Evolutionary conservation across 441 rosid species (phyloP).

Genomic region (Adansonia madagascariensis): DNA sequence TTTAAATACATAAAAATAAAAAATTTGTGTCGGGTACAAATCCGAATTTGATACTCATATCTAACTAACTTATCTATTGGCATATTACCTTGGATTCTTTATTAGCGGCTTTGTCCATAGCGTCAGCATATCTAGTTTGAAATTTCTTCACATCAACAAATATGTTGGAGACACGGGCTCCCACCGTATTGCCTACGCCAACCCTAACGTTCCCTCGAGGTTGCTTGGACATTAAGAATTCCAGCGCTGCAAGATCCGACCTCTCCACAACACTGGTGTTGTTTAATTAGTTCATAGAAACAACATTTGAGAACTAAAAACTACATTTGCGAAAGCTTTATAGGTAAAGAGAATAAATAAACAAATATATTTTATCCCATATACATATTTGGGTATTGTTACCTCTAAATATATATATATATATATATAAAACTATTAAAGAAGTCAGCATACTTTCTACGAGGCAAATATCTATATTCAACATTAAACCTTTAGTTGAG

Average conservation of each 20-base stretch:
- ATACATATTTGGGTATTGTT: too few species aligned
- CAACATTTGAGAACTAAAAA: neutral
- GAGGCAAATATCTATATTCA: too few species aligned
- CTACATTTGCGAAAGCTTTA: neutral
- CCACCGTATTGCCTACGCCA: slow-evolving; percentile 59
- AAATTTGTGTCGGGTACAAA: too few species aligned
- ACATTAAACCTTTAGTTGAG: too few species aligned
- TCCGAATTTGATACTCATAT: too few species aligned
- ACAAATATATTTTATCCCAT: neutral
- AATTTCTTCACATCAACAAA: slow-evolving; percentile 83
- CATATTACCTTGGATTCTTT: slow-evolving; percentile 41
- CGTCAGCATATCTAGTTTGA: slow-evolving; percentile 48
- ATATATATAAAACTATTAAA: too few species aligned
- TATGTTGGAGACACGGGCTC: slow-evolving; percentile 67
- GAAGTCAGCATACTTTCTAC: too few species aligned
- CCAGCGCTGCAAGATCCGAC: slow-evolving; percentile 78
- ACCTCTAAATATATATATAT: too few species aligned
- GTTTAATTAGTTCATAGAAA: neutral
- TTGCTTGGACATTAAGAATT: slow-evolving; percentile 87
- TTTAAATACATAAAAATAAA: too few species aligned
- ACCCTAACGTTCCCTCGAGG: slow-evolving; percentile 82
- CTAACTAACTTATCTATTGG: neutral
- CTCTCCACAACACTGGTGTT: slow-evolving; percentile 69
- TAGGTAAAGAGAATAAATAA: neutral
- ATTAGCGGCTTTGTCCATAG: slow-evolving; percentile 37